These are phyloP conservation scores for Oryza nivara DNA, from an alignment of 176 grass and related monocot genomes.

Conservation along the genomic window DNA sequence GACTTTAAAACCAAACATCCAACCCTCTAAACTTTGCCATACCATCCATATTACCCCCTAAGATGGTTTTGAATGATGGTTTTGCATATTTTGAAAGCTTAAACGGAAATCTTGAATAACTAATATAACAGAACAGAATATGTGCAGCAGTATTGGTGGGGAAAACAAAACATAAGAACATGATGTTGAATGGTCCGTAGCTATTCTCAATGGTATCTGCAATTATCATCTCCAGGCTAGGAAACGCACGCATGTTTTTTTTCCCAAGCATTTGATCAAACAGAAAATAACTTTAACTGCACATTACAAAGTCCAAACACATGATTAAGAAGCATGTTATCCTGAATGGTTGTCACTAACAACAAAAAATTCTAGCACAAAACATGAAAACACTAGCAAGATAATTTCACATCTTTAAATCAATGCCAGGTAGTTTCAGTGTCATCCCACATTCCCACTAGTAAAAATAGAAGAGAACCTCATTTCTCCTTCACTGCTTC, in stretches of 20 bases:
- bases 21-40: too few species aligned
- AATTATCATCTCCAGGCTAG: background rate
- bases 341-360: constrained; percentile 9
- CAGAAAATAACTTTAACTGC: background rate
- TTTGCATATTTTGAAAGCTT: too few species aligned
- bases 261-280: background rate
- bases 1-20: too few species aligned
- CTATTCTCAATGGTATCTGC: background rate
- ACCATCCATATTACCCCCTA: too few species aligned
- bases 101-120: too few species aligned
- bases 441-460: background rate
- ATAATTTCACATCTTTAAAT: constrained; percentile 16
- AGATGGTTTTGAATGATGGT: too few species aligned
- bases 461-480: constrained; percentile 36
- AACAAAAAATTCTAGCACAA: constrained; percentile 21
- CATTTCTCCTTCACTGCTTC: constrained; percentile 62
- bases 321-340: constrained; percentile 12
- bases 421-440: background rate
- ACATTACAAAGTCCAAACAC: background rate
- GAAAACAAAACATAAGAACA: background rate
- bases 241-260: background rate
- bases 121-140: background rate
- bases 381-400: constrained; percentile 2
- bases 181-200: background rate
- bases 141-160: background rate